Evolutionary conservation across 768 basidiomycete species (phyloP).

Genomic region (Suillus cothurnatus): DNA sequence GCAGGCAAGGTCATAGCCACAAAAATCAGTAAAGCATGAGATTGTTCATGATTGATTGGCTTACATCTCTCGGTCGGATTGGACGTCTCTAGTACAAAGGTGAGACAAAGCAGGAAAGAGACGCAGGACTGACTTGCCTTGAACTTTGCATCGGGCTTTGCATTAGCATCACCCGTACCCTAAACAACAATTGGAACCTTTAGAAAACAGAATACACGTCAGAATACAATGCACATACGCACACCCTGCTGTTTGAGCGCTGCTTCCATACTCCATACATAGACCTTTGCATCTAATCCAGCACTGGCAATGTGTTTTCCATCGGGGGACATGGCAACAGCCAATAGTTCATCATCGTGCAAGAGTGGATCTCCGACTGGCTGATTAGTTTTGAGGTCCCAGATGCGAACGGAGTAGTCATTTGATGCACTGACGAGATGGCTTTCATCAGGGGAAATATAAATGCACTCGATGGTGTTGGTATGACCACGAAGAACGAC

Average conservation of each 20-base stretch:
- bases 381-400: not conserved
- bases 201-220: no score
- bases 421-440: not conserved
- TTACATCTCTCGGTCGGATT: not conserved
- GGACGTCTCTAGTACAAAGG: not conserved
- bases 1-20: not conserved
- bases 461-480: rapidly evolving
- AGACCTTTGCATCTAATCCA: not conserved
- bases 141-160: not conserved
- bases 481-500: not conserved
- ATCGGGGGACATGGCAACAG: not conserved
- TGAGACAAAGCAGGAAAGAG: not conserved
- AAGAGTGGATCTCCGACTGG: not conserved
- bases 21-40: not conserved
- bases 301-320: not conserved
- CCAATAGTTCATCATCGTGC: not conserved
- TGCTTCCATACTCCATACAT: not conserved
- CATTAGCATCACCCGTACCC: not conserved
- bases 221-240: no score
- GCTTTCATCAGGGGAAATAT: not conserved
- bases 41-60: not conserved
- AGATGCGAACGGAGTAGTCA: not conserved
- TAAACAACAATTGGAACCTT: no score
- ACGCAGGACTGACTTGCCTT: not conserved
- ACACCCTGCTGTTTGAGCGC: not conserved